phyloP scores from a whole-genome alignment of 1,284 basidiomycete genomes.

The Melanopsichium pennsylvanicum region DNA sequence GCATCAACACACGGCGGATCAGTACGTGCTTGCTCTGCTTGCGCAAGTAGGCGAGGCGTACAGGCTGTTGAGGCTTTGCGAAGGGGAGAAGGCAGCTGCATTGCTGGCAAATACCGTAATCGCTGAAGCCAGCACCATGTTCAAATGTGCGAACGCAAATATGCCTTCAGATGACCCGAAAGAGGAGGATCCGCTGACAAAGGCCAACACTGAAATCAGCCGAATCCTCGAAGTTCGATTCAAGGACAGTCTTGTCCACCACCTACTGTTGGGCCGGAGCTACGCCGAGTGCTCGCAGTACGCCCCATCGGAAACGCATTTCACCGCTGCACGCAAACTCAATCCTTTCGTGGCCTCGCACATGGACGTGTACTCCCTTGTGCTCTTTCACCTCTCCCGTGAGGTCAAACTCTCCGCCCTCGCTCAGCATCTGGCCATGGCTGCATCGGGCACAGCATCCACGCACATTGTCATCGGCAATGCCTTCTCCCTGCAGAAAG shows the following conservation, averaged over 20 bases:
- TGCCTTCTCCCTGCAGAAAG: slow-evolving; percentile 60
- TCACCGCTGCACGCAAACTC: slow-evolving; percentile 33
- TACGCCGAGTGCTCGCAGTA: slow-evolving; percentile 59
- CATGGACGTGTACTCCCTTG: slow-evolving; percentile 63
- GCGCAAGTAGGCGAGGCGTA: slow-evolving; percentile 55
- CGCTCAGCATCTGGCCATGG: slow-evolving; percentile 52
- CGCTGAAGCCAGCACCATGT: background rate
- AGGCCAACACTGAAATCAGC: background rate
- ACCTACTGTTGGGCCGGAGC: slow-evolving; percentile 52
- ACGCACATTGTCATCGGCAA: slow-evolving; percentile 63
- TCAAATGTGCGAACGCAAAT: background rate
- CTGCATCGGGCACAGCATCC: slow-evolving; percentile 47
- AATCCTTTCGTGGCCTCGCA: slow-evolving; percentile 49
- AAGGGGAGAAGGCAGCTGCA: slow-evolving; percentile 40
- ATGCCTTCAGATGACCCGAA: background rate
- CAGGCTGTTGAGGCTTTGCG: slow-evolving; percentile 46
- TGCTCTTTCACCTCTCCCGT: slow-evolving; percentile 64
- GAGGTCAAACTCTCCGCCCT: slow-evolving; percentile 59
- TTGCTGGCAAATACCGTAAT: slow-evolving; percentile 20
- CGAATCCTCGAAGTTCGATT: slow-evolving; percentile 16
- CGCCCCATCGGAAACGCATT: slow-evolving; percentile 54
- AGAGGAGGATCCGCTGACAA: background rate
- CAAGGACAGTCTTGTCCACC: slow-evolving; percentile 41
- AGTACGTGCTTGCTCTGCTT: slow-evolving; percentile 34
- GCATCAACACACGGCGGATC: slow-evolving; percentile 38